Evolutionary conservation across 2,329 filamentous ascomycete genomes (phyloP), one percentile per base, ranked within the genome.

Genomic region (Cytospora piceicola): DNA sequence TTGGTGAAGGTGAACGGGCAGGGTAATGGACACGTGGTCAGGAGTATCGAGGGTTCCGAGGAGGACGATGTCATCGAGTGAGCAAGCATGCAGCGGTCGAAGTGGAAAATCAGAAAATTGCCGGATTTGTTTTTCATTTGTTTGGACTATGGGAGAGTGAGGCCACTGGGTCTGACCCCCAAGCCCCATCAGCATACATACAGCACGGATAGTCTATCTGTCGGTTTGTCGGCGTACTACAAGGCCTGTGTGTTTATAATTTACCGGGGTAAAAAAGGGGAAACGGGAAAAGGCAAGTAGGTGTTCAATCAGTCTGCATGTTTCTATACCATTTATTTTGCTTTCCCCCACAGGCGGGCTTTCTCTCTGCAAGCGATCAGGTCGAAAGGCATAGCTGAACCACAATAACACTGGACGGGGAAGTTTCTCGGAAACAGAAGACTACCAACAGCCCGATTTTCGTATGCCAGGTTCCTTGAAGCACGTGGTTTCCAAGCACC

Each of bases 51-150:
- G 22, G 36, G 55, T 6, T 39, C 55, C 30, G 63, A 63, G 34
- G 56, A 65, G 52, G 61, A 66, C 32, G 59, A 68, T 53, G 66
- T 49, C 34, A 65, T 65, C 17, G 58, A 52, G 8, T 61, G 30
- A 32, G 39, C n/a, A 49, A 49, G n/a, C 46, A 49, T 49, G n/a
- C 46, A 24, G 46, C 20, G 11, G 46, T 12, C 24, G 46, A 24
- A 49, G 46, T 8, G 46, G 20, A 24, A 5, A 9, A 22, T 22
- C 22, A 12, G 22, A 24, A 49, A 24, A 49, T 24, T 49, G 46
- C 14, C 46, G 46, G 46, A 24, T 49, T 49, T 49, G n/a, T 24
- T 49, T 49, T 49, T 36, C 11, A 4, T 22, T 49, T 22, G n/a
- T 49, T 46, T 22, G n/a, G n/a, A 3, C n/a, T 24, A 22, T 49